These are phyloP conservation scores for Nemania sp. DNA, from an alignment of 2,329 filamentous ascomycete genomes.

Conservation along the genomic window DNA sequence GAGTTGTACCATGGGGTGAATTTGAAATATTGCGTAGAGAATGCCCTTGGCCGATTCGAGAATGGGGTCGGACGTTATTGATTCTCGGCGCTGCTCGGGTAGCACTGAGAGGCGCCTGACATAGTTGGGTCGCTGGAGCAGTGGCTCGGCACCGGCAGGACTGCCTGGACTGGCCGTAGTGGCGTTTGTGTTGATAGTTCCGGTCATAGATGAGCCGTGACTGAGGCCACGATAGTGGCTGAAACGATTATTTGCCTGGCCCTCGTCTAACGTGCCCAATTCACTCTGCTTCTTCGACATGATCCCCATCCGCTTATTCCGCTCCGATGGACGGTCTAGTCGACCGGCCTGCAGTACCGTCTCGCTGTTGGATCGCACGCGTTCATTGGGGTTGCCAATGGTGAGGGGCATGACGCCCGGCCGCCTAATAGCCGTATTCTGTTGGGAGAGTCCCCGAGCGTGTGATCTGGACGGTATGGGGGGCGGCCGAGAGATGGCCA, in stretches of 20 bases:
- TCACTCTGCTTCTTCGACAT: slow-evolving; percentile 64
- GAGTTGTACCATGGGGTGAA: slow-evolving; percentile 70
- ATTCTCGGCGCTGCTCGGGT: slow-evolving; percentile 66
- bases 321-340: slow-evolving; percentile 57
- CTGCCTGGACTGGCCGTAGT: slow-evolving; percentile 60
- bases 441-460: slow-evolving; percentile 74
- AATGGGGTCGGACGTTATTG: slow-evolving; percentile 63
- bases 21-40: slow-evolving; percentile 69
- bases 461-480: slow-evolving; percentile 82
- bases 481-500: slow-evolving; percentile 68
- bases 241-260: slow-evolving; percentile 65
- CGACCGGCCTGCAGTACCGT: slow-evolving; percentile 56
- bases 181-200: slow-evolving; percentile 44
- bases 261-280: slow-evolving; percentile 66
- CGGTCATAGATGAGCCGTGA: slow-evolving; percentile 71
- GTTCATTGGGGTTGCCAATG: slow-evolving; percentile 71
- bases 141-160: slow-evolving; percentile 55
- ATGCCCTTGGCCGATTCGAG: slow-evolving; percentile 69
- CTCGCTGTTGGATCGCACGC: slow-evolving; percentile 68
- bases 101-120: slow-evolving; percentile 66
- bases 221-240: slow-evolving; percentile 70
- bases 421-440: slow-evolving; percentile 66
- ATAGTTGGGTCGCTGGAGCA: slow-evolving; percentile 63
- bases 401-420: slow-evolving; percentile 74
- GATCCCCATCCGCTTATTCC: slow-evolving; percentile 67